A percentile compares a stretch with the other conserved stretches of the same genome.
Evolutionary conservation across 352 stramenopile species (phyloP).

Genomic region (Phytophthora boehmeriae): DNA sequence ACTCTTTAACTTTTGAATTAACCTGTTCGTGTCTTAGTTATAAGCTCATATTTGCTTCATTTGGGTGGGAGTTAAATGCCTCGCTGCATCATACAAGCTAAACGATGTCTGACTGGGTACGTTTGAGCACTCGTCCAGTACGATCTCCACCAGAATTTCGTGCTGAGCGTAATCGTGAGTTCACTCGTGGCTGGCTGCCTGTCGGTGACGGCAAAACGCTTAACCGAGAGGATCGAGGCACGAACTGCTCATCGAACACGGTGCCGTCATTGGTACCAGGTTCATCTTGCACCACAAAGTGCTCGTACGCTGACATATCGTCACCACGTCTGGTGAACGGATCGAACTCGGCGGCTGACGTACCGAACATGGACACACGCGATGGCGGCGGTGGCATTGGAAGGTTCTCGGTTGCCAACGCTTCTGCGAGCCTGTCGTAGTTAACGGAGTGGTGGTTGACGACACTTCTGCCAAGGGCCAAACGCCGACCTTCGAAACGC

Average conservation of each 20-base stretch:
- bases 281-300: conserved; percentile 65
- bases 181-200: conserved; percentile 19
- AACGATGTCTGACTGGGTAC: conserved; percentile 26
- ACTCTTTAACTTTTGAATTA: too few species aligned
- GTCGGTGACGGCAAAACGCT: conserved; percentile 24
- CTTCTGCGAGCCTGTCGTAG: conserved; percentile 50
- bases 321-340: conserved; percentile 48
- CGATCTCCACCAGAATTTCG: conserved; percentile 13
- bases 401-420: conserved; percentile 44
- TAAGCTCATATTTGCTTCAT: too few species aligned
- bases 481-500: conserved; percentile 37
- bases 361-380: conserved; percentile 75
- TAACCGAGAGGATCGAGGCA: conserved; percentile 35
- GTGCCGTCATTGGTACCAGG: conserved; percentile 34
- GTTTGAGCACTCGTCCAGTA: conserved; percentile 10
- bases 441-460: conserved; percentile 74
- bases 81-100: neutral
- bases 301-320: conserved; percentile 60
- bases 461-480: conserved; percentile 54
- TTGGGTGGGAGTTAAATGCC: too few species aligned
- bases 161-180: conserved; percentile 21
- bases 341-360: conserved; percentile 51
- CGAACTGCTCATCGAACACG: conserved; percentile 56
- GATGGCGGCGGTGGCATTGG: conserved; percentile 56
- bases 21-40: too few species aligned